A percentile compares a stretch with the other conserved stretches of the same genome.
phyloP scores from a whole-genome alignment of 2,329 filamentous ascomycete species.

The Niveomyces coronatus region DNA sequence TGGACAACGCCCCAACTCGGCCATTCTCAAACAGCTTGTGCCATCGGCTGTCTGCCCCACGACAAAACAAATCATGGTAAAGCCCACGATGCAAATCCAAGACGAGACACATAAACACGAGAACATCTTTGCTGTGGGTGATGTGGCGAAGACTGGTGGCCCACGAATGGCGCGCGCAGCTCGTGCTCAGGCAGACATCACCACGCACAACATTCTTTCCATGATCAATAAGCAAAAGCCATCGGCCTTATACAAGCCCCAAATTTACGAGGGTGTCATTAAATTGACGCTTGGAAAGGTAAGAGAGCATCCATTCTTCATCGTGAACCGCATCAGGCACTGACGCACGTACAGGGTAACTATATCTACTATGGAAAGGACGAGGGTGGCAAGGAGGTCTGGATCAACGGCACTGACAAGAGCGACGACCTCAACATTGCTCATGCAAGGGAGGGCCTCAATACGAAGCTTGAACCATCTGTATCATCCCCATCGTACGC shows the following conservation, averaged over 20 bases:
- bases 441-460: not conserved
- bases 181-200: not conserved
- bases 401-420: not conserved
- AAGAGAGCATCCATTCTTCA: not conserved
- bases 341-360: not conserved
- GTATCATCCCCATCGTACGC: not conserved
- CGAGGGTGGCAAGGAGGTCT: not conserved
- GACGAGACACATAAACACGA: not conserved
- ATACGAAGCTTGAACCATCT: not conserved
- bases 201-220: not conserved
- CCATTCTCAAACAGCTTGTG: not conserved
- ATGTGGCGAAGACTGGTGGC: not conserved
- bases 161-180: not conserved
- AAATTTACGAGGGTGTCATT: not conserved
- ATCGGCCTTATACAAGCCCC: not conserved
- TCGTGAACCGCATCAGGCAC: not conserved
- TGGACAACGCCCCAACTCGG: not conserved
- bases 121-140: not conserved
- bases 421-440: not conserved
- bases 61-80: not conserved
- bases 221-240: not conserved
- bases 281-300: not conserved
- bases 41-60: not conserved
- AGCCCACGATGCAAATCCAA: not conserved
- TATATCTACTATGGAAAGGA: not conserved